Conservation (phyloP, 164 flowering plant genomes). For the Nymphaea thermarum region DNA sequence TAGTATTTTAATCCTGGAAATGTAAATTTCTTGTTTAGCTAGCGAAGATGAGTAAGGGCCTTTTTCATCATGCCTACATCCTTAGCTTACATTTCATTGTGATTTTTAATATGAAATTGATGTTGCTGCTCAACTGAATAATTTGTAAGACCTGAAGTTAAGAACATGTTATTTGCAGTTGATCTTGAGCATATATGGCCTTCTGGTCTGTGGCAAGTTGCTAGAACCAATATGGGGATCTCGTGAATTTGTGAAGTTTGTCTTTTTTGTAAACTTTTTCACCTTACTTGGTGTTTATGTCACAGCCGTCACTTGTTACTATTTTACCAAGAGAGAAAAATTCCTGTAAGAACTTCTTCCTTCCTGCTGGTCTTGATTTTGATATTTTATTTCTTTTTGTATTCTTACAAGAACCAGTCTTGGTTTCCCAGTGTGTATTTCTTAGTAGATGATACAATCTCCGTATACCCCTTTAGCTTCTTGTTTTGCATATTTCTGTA, state of each 20-base stretch:
- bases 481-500: background rate
- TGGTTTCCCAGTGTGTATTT: background rate
- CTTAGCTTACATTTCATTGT: too few species aligned
- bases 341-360: background rate
- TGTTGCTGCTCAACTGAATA: background rate
- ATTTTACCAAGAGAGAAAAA: background rate
- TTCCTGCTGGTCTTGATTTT: background rate
- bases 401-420: background rate
- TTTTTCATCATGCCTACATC: background rate
- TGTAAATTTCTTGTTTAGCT: too few species aligned
- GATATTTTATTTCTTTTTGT: background rate
- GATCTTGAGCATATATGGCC: background rate
- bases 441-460: background rate
- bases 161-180: constrained; percentile 1
- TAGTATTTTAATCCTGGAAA: background rate
- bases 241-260: constrained; percentile 1
- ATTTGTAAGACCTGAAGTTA: background rate
- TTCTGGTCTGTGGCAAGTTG: background rate
- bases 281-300: constrained; percentile 3
- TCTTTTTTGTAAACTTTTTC: constrained; percentile 4
- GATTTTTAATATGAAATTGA: background rate
- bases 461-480: background rate
- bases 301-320: constrained; percentile 2
- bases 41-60: too few species aligned
- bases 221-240: constrained; percentile 5